Percentiles rank a stretch among this genome's conserved stretches.
phyloP scores from a whole-genome alignment of 2,329 filamentous ascomycete genomes.

The Aspergillus sp. region DNA sequence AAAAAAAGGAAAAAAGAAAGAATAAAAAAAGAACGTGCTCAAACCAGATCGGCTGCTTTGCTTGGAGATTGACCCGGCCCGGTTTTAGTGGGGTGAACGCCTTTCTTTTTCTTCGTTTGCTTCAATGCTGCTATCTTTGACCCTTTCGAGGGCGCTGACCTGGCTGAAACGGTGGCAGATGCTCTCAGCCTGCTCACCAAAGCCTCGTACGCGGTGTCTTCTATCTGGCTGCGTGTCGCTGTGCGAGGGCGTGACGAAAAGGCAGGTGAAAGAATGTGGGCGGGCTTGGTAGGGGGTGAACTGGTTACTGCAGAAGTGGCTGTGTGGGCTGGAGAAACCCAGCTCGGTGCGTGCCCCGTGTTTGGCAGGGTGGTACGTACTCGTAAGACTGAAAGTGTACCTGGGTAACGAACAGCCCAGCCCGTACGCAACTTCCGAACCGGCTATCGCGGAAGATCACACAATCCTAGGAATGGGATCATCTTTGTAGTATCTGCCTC shows the following conservation, averaged over 20 bases:
- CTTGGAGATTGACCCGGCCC: slow-evolving; percentile 27
- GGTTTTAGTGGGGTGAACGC: slow-evolving; percentile 22
- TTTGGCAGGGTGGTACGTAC: slow-evolving; percentile 13
- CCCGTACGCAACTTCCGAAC: slow-evolving; percentile 16
- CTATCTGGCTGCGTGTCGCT: not conserved
- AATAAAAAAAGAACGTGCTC: slow-evolving; percentile 33
- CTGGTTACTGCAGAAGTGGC: slow-evolving; percentile 26
- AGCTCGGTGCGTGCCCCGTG: slow-evolving; percentile 27
- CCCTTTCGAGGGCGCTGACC: slow-evolving; percentile 12
- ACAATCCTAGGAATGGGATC: slow-evolving; percentile 18
- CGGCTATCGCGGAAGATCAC: slow-evolving; percentile 33
- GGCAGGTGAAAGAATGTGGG: not conserved
- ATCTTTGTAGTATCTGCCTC: not conserved
- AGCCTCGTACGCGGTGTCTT: not conserved
- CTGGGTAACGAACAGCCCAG: slow-evolving; percentile 18
- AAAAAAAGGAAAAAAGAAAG: slow-evolving; percentile 22
- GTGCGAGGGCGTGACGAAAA: slow-evolving; percentile 25
- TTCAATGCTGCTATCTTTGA: slow-evolving; percentile 13
- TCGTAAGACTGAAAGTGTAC: not conserved
- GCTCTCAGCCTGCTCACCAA: not conserved
- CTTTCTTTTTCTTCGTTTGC: slow-evolving; percentile 7
- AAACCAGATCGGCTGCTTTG: slow-evolving; percentile 29
- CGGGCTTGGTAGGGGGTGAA: not conserved
- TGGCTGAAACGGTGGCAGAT: not conserved
- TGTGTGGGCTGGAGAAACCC: slow-evolving; percentile 23